Evolutionary conservation across 148 eudicot species (phyloP).

Genomic region (Amaranthus hypochondriacus): DNA sequence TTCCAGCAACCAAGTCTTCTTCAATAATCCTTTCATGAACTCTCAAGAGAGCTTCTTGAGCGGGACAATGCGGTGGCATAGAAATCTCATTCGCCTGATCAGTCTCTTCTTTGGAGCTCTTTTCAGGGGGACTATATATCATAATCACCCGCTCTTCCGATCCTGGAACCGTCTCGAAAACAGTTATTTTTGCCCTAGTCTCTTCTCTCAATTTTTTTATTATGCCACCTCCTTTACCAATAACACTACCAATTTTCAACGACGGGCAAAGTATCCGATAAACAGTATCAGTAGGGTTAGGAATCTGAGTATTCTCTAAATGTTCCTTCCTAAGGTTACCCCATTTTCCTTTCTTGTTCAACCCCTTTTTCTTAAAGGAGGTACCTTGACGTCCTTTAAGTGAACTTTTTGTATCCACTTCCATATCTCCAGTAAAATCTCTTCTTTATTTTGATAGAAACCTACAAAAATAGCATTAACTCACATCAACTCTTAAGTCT

Average conservation of each 20-base stretch:
- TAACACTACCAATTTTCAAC: slow-evolving; percentile 70
- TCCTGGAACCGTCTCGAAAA: slow-evolving; percentile 50
- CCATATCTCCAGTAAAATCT: slow-evolving; percentile 29
- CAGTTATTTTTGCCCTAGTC: slow-evolving; percentile 64
- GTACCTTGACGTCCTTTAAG: slow-evolving; percentile 40
- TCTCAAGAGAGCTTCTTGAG: slow-evolving; percentile 71
- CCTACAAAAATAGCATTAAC: slow-evolving; percentile 2
- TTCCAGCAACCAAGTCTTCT: slow-evolving; percentile 52
- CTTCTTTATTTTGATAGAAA: slow-evolving; percentile 2
- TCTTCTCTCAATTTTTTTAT: slow-evolving; percentile 71
- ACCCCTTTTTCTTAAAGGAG: slow-evolving; percentile 50
- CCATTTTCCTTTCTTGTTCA: slow-evolving; percentile 41
- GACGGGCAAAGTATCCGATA: slow-evolving; percentile 71
- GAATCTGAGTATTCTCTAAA: slow-evolving; percentile 34
- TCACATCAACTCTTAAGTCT: not conserved
- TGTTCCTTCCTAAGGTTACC: slow-evolving; percentile 32
- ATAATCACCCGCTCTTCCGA: slow-evolving; percentile 74
- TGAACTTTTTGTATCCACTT: slow-evolving; percentile 38
- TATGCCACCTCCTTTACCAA: slow-evolving; percentile 80
- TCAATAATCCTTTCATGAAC: slow-evolving; percentile 66
- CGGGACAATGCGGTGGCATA: slow-evolving; percentile 56
- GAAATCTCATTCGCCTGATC: slow-evolving; percentile 24
- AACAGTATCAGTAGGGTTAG: slow-evolving; percentile 52
- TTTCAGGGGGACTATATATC: slow-evolving; percentile 49
- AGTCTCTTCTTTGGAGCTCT: slow-evolving; percentile 20